Evolutionary conservation across 78 protist genomes (phyloP).

Genomic region (Creolimax fragrantissima): DNA sequence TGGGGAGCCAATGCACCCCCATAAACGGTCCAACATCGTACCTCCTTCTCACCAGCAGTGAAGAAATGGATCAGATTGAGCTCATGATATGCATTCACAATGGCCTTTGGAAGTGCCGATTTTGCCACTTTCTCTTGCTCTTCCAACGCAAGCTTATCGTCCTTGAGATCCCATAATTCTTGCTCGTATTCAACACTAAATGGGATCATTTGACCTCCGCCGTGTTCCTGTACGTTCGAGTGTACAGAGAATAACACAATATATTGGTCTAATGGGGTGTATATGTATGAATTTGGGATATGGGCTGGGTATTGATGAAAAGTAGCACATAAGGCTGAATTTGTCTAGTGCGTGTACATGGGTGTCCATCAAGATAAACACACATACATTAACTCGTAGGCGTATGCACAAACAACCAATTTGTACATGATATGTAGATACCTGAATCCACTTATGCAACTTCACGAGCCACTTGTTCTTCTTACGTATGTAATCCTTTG

Average conservation of each 20-base stretch:
- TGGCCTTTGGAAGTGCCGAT: slow-evolving; percentile 18
- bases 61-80: slow-evolving; percentile 32
- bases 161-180: neutral
- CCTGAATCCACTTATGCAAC: slow-evolving; percentile 52
- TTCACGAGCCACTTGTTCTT: slow-evolving; percentile 90
- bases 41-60: slow-evolving; percentile 48
- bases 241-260: too few species aligned
- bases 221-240: neutral
- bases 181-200: slow-evolving; percentile 72
- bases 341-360: too few species aligned
- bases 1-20: neutral
- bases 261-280: too few species aligned
- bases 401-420: too few species aligned
- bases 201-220: slow-evolving; percentile 55
- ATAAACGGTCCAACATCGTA: slow-evolving; percentile 35
- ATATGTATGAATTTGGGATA: too few species aligned
- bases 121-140: slow-evolving; percentile 26
- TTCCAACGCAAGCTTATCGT: neutral
- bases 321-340: too few species aligned
- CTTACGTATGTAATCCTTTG: slow-evolving; percentile 76
- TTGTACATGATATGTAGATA: neutral
- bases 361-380: too few species aligned
- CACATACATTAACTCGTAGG: too few species aligned
- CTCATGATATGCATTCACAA: slow-evolving; percentile 14
- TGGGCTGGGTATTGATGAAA: too few species aligned